These are phyloP conservation scores for Gossypium schwendimanii DNA, from an alignment of 441 rosid species.

Conservation along the genomic window DNA sequence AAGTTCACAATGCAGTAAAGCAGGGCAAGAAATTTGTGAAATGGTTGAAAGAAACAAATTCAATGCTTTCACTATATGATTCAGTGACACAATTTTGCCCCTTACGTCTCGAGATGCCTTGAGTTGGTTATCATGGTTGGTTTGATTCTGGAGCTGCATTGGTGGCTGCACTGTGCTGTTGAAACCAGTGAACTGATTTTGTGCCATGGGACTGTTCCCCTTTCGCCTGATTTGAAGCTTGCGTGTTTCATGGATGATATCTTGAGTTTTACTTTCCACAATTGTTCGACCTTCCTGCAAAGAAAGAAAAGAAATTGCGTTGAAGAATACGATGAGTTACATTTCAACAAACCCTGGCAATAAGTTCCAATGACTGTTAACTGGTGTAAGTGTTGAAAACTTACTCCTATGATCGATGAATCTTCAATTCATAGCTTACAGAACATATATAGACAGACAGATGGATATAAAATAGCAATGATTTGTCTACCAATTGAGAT, in stretches of 20 bases:
- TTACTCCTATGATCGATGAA: not conserved
- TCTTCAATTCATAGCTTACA: not conserved
- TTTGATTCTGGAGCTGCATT: conserved; percentile 33
- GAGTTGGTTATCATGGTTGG: conserved; percentile 72
- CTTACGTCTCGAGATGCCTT: conserved; percentile 99
- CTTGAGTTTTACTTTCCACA: conserved; percentile 66
- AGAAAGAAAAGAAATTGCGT: conserved; percentile 6
- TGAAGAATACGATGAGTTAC: not conserved
- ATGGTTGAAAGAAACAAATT: not conserved
- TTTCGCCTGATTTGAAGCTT: conserved; percentile 59
- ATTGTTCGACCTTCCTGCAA: conserved; percentile 74
- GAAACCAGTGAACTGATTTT: conserved; percentile 28
- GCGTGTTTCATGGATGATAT: conserved; percentile 63
- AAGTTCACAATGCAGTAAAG: not conserved
- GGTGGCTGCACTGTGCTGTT: conserved; percentile 42
- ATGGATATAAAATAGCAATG: not conserved
- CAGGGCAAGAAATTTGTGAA: not conserved
- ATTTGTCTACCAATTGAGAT: not conserved
- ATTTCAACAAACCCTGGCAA: not conserved
- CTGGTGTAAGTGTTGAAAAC: not conserved
- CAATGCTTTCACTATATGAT: conserved; percentile 16
- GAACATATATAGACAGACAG: not conserved
- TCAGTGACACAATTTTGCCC: conserved; percentile 43
- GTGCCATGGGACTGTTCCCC: conserved; percentile 33
- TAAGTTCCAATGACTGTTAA: not conserved